A percentile compares a stretch with the other conserved stretches of the same genome.
These are phyloP conservation scores for Spironucleus salmonicida DNA, from an alignment of 208 protist species.

Conservation along the genomic window DNA sequence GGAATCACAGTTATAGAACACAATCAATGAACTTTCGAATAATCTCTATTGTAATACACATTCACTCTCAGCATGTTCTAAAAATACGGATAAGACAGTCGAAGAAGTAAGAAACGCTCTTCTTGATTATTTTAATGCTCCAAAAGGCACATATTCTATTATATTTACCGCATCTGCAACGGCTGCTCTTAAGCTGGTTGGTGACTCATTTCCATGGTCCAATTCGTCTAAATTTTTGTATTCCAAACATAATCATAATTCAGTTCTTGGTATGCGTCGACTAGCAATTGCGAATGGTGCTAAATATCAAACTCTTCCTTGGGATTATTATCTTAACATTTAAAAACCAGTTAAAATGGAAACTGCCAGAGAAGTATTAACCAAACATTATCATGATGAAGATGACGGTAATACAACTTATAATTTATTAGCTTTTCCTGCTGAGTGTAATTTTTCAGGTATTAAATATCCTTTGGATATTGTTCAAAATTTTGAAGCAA, in stretches of 20 bases:
- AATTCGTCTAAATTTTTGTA: constrained; percentile 44
- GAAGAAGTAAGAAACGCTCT: constrained; percentile 41
- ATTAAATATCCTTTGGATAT: constrained; percentile 47
- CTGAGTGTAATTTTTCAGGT: constrained; percentile 56
- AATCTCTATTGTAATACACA: constrained; percentile 50
- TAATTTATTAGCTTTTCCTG: constrained; percentile 27
- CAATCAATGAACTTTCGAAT: constrained; percentile 28
- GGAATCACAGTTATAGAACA: constrained; percentile 38
- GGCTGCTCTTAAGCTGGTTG: constrained; percentile 51
- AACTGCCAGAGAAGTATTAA: not conserved
- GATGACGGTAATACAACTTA: not conserved
- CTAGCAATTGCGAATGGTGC: constrained; percentile 41
- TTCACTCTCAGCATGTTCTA: not conserved
- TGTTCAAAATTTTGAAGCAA: constrained; percentile 33
- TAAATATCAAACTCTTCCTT: constrained; percentile 33
- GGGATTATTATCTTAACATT: not conserved
- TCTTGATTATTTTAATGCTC: constrained; percentile 52
- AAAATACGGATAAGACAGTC: constrained; percentile 36
- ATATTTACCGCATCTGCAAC: constrained; percentile 60
- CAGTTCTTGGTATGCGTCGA: constrained; percentile 58
- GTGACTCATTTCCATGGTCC: constrained; percentile 54
- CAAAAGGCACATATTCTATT: constrained; percentile 50
- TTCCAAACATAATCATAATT: constrained; percentile 53
- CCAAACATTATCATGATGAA: not conserved
- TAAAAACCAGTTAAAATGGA: not conserved